Conservation (phyloP, 2,329 filamentous ascomycete species). For the Penicillium italicum region DNA sequence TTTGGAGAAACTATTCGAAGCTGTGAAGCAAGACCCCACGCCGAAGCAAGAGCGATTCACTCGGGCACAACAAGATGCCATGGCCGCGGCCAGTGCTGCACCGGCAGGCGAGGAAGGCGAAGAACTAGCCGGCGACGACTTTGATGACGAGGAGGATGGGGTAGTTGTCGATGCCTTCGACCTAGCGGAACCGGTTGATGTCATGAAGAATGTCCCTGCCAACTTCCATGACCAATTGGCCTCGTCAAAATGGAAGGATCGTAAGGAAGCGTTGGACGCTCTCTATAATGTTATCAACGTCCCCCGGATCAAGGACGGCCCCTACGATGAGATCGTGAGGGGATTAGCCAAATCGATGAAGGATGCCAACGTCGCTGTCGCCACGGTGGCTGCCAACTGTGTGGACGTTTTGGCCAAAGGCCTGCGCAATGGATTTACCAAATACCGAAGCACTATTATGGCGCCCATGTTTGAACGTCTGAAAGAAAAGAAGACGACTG, state of each 20-base stretch:
- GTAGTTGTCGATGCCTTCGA: slow-evolving; percentile 77
- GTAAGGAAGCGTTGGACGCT: slow-evolving; percentile 88
- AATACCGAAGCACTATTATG: slow-evolving; percentile 77
- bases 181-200: slow-evolving; percentile 81
- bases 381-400: slow-evolving; percentile 88
- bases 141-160: slow-evolving; percentile 57
- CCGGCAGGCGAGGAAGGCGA: slow-evolving; percentile 55
- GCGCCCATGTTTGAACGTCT: slow-evolving; percentile 88
- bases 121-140: slow-evolving; percentile 44
- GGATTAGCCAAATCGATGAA: slow-evolving; percentile 96
- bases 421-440: slow-evolving; percentile 70
- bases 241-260: slow-evolving; percentile 97
- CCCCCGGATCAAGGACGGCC: slow-evolving; percentile 85
- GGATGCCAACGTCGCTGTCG: slow-evolving; percentile 93
- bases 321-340: slow-evolving; percentile 78
- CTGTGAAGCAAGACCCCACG: slow-evolving; percentile 77
- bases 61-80: slow-evolving; percentile 80
- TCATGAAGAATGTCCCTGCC: slow-evolving; percentile 73
- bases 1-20: slow-evolving; percentile 89
- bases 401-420: slow-evolving; percentile 87
- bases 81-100: slow-evolving; percentile 63
- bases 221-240: slow-evolving; percentile 79
- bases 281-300: slow-evolving; percentile 74
- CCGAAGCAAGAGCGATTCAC: slow-evolving; percentile 90
- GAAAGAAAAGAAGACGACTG: slow-evolving; percentile 92